Evolutionary conservation across 768 basidiomycete species (phyloP).

Genomic region (Leccinum arenicola): DNA sequence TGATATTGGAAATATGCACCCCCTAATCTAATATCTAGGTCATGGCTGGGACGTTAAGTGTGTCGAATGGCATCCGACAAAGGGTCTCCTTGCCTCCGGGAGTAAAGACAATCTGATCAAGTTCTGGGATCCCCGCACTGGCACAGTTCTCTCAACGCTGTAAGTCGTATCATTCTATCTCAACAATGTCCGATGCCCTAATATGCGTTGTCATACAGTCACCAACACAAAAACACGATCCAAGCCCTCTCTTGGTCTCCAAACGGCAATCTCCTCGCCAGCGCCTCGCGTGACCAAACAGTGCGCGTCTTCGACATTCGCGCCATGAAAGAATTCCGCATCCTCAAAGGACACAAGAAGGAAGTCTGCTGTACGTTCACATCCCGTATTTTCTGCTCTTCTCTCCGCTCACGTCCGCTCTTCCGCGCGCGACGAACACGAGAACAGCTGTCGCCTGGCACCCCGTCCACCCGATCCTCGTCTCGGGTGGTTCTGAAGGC

Average conservation of each 20-base stretch:
- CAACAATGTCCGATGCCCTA: neutral
- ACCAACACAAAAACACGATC: conserved; percentile 96
- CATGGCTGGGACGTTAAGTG: conserved; percentile 99
- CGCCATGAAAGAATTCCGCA: conserved; percentile 92
- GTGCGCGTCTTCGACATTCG: conserved; percentile 97
- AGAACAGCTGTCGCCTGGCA: conserved; percentile 88
- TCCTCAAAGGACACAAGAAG: conserved; percentile 95
- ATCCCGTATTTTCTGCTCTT: neutral
- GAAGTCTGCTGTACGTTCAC: conserved; percentile 87
- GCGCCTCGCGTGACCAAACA: conserved; percentile 92
- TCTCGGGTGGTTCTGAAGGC: conserved; percentile 93
- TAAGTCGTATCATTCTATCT: conserved; percentile 36
- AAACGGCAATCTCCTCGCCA: conserved; percentile 90
- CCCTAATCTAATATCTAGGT: conserved; percentile 47
- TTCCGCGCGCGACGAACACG: neutral
- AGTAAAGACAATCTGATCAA: conserved; percentile 98
- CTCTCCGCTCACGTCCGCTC: neutral
- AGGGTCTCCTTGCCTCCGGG: conserved; percentile 91
- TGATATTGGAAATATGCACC: neutral
- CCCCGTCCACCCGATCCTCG: conserved; percentile 87
- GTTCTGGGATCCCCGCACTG: conserved; percentile 98
- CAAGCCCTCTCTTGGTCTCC: conserved; percentile 93
- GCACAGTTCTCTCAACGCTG: conserved; percentile 88
- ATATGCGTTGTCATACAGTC: conserved; percentile 55
- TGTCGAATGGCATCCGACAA: conserved; percentile 98